phyloP scores from a whole-genome alignment of 179 eudicot species.

The Spinacia oleracea region DNA sequence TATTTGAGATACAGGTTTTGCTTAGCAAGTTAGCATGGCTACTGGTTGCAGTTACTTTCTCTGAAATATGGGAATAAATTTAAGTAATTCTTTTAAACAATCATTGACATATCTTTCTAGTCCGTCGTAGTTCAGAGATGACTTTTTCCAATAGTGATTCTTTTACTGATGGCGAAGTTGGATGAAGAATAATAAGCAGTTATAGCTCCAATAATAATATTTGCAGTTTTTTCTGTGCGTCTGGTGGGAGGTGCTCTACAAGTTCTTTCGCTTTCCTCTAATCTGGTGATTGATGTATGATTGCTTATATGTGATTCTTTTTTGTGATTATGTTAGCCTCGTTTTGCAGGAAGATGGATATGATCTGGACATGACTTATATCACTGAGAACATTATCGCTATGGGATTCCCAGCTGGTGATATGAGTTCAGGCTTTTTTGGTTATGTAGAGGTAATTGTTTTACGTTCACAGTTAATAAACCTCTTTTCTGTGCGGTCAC shows the following conservation, averaged over 20 bases:
- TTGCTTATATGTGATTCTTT: neutral
- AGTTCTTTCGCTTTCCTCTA: neutral
- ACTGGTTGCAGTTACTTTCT: too few species aligned
- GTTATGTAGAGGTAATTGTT: slow-evolving; percentile 79
- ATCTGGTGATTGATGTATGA: neutral
- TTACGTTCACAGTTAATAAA: slow-evolving; percentile 9
- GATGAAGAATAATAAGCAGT: neutral
- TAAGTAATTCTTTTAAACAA: neutral
- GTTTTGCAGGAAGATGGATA: slow-evolving; percentile 82
- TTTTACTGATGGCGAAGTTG: neutral
- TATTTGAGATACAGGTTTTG: too few species aligned
- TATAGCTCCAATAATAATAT: neutral
- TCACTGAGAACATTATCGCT: slow-evolving; percentile 92
- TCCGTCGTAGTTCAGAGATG: neutral
- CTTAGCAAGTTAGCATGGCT: too few species aligned
- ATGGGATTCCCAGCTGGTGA: slow-evolving; percentile 99
- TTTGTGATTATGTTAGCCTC: slow-evolving; percentile 10
- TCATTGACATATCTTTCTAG: neutral
- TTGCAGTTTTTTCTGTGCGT: neutral
- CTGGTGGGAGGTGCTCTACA: neutral
- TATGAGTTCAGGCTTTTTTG: slow-evolving; percentile 93
- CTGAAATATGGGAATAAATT: too few species aligned
- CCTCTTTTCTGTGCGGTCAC: neutral
- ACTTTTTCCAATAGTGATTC: neutral
- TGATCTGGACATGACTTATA: slow-evolving; percentile 94